Conservation (phyloP, 345 rosid species). For the Eucalyptus marginata region DNA sequence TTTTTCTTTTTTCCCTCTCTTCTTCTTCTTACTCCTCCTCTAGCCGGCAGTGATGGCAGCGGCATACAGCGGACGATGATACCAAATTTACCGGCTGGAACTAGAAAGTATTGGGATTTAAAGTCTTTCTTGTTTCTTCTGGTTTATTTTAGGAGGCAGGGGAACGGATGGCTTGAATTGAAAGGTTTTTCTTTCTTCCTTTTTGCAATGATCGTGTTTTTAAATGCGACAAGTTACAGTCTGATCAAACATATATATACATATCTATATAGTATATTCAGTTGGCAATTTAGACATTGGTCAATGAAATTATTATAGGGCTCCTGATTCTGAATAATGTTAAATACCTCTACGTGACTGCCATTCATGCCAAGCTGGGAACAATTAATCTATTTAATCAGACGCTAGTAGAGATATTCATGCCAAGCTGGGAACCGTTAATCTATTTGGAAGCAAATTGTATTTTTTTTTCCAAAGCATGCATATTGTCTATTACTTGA, state of each 20-base stretch:
- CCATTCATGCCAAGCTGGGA: not conserved
- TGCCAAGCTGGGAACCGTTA: not conserved
- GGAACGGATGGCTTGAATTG: not conserved
- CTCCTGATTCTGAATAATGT: not conserved
- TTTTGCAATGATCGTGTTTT: not conserved
- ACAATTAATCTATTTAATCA: not conserved
- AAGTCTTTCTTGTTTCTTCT: not conserved
- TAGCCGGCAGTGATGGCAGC: fast-evolving
- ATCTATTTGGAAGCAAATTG: not conserved
- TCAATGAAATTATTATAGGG: not conserved
- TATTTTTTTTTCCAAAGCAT: not conserved
- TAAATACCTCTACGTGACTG: not conserved
- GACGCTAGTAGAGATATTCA: not conserved
- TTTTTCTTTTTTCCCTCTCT: no score
- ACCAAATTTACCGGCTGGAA: not conserved
- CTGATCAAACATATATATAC: not conserved
- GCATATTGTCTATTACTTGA: not conserved
- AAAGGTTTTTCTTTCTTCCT: not conserved
- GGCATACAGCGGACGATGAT: not conserved
- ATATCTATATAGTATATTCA: not conserved
- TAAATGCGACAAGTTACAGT: not conserved
- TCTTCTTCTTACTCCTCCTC: no score
- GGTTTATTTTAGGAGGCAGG: not conserved
- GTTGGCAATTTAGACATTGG: not conserved
- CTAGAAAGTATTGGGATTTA: not conserved